These are phyloP conservation scores for Daldinia sp. DNA, from an alignment of 2,329 filamentous ascomycete species.

Conservation along the genomic window DNA sequence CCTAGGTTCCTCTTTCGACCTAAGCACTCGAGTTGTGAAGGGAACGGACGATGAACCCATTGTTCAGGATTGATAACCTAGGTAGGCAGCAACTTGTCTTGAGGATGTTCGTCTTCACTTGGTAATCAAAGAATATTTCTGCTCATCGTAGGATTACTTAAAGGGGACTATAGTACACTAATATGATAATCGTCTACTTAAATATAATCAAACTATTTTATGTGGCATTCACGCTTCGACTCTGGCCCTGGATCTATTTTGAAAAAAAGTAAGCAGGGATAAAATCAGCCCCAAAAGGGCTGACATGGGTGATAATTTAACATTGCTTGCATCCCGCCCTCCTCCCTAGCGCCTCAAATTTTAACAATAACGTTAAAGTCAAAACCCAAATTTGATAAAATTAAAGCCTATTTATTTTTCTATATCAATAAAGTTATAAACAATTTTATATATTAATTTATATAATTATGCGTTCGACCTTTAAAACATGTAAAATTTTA, in stretches of 20 bases:
- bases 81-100: background rate
- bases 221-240: background rate
- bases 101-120: constrained; percentile 5
- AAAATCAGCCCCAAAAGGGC: constrained; percentile 7
- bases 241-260: constrained; percentile 6
- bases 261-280: constrained; percentile 5
- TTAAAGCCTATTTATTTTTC: too few relatives aligned
- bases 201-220: constrained; percentile 8
- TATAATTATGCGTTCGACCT: too few relatives aligned
- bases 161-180: background rate
- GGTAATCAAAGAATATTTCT: background rate
- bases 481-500: too few relatives aligned
- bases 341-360: constrained; percentile 9
- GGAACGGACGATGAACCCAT: constrained; percentile 28
- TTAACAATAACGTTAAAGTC: too few relatives aligned
- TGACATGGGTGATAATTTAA: constrained; percentile 22
- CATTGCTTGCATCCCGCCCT: constrained; percentile 14
- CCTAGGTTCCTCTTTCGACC: constrained; percentile 9
- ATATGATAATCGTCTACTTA: constrained; percentile 11
- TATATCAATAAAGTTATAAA: too few relatives aligned
- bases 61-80: background rate
- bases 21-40: constrained; percentile 36
- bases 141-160: background rate
- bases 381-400: too few relatives aligned
- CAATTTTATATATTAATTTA: too few relatives aligned